Evolutionary conservation across 208 protist species (phyloP), one percentile per base, ranked within the genome.

Genomic region (Leishmania tarentolae): DNA sequence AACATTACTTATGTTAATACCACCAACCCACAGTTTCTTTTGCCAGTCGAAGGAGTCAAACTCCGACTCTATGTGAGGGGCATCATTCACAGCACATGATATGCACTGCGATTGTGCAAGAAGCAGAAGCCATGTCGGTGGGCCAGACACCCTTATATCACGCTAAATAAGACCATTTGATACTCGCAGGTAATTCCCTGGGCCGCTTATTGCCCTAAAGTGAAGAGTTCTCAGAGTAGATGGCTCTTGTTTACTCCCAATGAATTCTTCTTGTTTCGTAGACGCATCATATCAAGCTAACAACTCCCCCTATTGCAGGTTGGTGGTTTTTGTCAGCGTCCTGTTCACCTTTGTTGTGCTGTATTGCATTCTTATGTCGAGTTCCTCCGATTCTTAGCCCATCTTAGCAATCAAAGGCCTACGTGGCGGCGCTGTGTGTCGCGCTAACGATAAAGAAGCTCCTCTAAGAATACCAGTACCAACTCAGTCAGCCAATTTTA

Each of bases 401-500:
- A 15, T 65, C 35, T 17, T 28, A 42, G 73, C 31, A 42, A 21
- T 53, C 44, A 74, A 53, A 47, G 28, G 11, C 44, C 40, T 24
- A 47, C 5, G 11, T 37, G 19, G n/a, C 24, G 73, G 52, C 2
- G 21, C 35, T 59, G 46, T 19, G 37, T 47, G 52, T 47, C 21
- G 24, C n/a, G 37, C 56, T 9, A 68, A 57, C 4, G 28, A 6
- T 7, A 52, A 50, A 70, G 31, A 17, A 31, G 17, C 28, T 31
- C 57, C 65, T 0, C 44, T 13, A 53, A 78, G 59, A 40, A 17
- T 59, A 52, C 63, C 1, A 9, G 47, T 37, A 21, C 47, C 19
- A 15, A 75, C 59, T 0, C 73, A 37, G 5, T 79, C 66, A n/a
- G 57, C 80, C 42, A 83, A 37, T 37, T 68, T 74, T n/a, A 79